Percentiles rank a stretch among this genome's conserved stretches.
Evolutionary conservation across 331 rosid genomes (phyloP).

Genomic region (Quercus lobata): DNA sequence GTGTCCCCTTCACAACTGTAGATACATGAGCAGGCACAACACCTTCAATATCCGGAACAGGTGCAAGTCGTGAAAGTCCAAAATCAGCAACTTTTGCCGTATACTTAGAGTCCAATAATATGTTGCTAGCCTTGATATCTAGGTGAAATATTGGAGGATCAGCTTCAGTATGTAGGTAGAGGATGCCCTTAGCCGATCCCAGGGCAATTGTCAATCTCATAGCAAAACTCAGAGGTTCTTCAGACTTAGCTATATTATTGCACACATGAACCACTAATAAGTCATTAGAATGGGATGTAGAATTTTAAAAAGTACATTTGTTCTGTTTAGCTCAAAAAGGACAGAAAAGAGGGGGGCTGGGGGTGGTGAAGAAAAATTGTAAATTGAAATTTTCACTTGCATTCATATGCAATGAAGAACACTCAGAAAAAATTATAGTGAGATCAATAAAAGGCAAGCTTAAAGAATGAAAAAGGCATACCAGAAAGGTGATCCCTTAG

Average conservation of each 20-base stretch:
- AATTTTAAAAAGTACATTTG: background rate
- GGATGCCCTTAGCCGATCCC: conserved; percentile 86
- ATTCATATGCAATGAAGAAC: background rate
- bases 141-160: conserved; percentile 96
- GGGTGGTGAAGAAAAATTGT: background rate
- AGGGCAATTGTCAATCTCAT: conserved; percentile 70
- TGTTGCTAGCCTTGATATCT: conserved; percentile 92
- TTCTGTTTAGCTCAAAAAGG: background rate
- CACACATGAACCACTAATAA: background rate
- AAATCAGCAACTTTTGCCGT: conserved; percentile 85
- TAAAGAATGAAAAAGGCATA: conserved; percentile 25
- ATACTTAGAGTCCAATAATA: conserved; percentile 68
- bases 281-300: conserved; percentile 3
- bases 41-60: conserved; percentile 78
- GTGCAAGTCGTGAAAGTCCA: conserved; percentile 97
- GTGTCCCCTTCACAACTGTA: conserved; percentile 93
- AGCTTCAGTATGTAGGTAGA: conserved; percentile 84
- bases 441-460: background rate
- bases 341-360: too few relatives aligned
- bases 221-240: conserved; percentile 57
- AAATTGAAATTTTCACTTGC: background rate
- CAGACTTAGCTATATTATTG: conserved; percentile 41
- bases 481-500: conserved; percentile 90
- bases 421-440: too few relatives aligned
- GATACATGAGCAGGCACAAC: conserved; percentile 68